phyloP scores from a whole-genome alignment of 176 grass and related monocot species.

The Chrysopogon serrulatus region DNA sequence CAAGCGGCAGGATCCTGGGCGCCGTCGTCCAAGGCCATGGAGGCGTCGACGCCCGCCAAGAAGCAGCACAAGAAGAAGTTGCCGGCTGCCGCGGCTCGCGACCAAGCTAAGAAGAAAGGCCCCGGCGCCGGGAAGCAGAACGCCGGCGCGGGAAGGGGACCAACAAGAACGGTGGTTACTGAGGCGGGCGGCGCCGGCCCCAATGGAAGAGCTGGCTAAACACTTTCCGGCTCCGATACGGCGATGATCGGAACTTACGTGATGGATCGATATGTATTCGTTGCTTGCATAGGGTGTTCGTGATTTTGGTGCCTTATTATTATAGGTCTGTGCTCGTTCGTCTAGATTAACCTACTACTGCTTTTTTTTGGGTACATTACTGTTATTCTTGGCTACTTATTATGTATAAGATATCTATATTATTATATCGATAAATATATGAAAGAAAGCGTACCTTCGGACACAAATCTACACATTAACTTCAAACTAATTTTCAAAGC shows the following conservation, averaged over 20 bases:
- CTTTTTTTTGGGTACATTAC: neutral
- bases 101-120: neutral
- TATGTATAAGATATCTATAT: neutral
- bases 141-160: neutral
- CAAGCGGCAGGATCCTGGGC: neutral
- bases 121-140: neutral
- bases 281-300: neutral
- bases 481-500: neutral
- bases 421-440: neutral
- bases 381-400: neutral
- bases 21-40: neutral
- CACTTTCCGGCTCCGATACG: neutral
- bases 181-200: no score
- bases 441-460: neutral
- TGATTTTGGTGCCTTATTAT: neutral
- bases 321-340: neutral
- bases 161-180: neutral
- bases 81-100: neutral
- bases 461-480: neutral
- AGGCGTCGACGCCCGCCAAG: neutral
- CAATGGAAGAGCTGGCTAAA: neutral
- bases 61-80: slow-evolving; percentile 8
- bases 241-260: neutral
- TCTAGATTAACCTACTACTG: neutral
- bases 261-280: neutral